Base-by-base conservation (phyloP, 148 eudicot species). In the Fallopia convolvulus region DNA sequence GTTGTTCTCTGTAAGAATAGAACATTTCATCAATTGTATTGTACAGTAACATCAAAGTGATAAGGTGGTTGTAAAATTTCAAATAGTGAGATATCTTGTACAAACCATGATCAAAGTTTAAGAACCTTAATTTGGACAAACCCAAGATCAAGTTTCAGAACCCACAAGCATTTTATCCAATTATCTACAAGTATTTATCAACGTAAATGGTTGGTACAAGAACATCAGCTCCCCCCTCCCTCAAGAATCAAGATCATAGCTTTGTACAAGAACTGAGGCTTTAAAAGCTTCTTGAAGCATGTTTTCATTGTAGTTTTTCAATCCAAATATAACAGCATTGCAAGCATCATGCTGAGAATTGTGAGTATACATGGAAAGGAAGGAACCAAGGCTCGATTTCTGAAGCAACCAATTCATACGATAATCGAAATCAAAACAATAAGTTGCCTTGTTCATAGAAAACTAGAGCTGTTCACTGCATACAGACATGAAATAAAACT, bases 1-100 rank as follows among this genome's bases (percentile, higher is more conserved):
- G 77, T 84, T 20, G 97, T 92, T 76, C 75, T 86, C 99, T 92
- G 87, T 14, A 77, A 82, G 32, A 66, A 66, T 32, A 4, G n/a
- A 66, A 32, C 20, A 23, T 4, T 30, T 66, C 41, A 66, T 66
- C 42, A 32, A 66, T 36, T 32, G 41, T 20, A 55, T 4, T 6
- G 32, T 11, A 36, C 21, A 30, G 18, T 36, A 14, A 6, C 44
- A 68, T 11, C 20, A 36, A 5, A 36, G 20, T 68, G 8, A 33
- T 33, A 15, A 66, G 72, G 20, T 36, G 41, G 8, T 63, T 36
- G 72, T 68, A 13, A 15, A 68, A 36, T 15, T 68, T 36, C 0
- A 61, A 61, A 61, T 10, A 61, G 36, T 61, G 39, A 30, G 70
- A 30, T 30, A 26, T 61, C 4, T 56, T 60, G 33, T 4, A 60